Evolutionary conservation across 305 asterid genomes (phyloP), one percentile per base, ranked within the genome.

Genomic region (Fraxinus platypoda): DNA sequence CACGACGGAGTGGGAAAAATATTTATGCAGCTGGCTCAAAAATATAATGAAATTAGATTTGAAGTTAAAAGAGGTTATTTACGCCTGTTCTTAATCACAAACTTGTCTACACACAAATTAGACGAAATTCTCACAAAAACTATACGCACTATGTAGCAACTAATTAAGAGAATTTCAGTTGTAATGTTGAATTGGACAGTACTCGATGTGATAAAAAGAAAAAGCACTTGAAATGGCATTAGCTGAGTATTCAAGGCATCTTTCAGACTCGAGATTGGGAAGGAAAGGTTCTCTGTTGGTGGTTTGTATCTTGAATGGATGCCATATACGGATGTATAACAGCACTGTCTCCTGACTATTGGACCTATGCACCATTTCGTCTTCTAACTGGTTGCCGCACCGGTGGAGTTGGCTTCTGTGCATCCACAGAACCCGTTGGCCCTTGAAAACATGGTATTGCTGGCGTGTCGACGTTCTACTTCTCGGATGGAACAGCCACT

Each of bases 391-490:
- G 97, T n/a, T 91, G 88, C 87, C 91, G 97, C 89, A 93, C 95
- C 0, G 97, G 98, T 30, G 97, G 98, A 0, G 92, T 88, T 8
- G 97, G 98, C 85, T 93, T 94, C 31, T 93, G 97, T 21, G 89
- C 97, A 0, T 88, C 98, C 31, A 93, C 97, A 3, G 97, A 92
- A 88, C 98, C 98, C 19, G 73, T 92, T 0, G 98, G 98, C 17
- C 97, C 94, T 5, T 25, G 83, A 1, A 88, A 84, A 84, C 97
- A 95, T 0, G 97, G 97, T 0, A 52, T 86, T 7, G 96, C 91
- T 0, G 96, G 97, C 2, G 92, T 92, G 98, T 94, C 95, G 38
- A 94, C 97, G 0, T 94, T 94, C 89, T 93, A 94, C 87, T 94
- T 94, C 89, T 94, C 8, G 1, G 38, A 3, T 33, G 35, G 8